These are phyloP conservation scores for Dispira simplex DNA, from an alignment of 192 early-diverging fungal genomes.

Conservation along the genomic window DNA sequence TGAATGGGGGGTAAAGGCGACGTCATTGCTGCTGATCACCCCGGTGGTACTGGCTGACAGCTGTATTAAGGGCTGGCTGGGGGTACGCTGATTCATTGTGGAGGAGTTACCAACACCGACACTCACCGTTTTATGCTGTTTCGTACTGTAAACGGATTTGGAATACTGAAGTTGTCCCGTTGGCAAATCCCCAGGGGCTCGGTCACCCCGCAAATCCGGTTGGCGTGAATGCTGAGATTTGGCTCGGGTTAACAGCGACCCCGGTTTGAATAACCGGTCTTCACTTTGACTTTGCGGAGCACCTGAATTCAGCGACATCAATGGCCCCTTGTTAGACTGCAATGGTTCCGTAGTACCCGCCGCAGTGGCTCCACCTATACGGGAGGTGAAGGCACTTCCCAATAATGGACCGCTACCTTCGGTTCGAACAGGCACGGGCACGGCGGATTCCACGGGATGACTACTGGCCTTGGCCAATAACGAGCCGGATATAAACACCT, in stretches of 20 bases:
- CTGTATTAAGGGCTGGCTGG: too few relatives aligned
- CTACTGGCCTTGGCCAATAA: not conserved
- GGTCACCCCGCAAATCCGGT: not conserved
- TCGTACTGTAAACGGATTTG: too few relatives aligned
- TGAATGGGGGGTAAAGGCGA: slow-evolving; percentile 6
- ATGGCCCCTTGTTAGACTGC: not conserved
- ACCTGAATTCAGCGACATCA: not conserved
- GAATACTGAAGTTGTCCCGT: not conserved
- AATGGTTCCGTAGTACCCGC: too few relatives aligned
- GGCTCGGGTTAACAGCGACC: slow-evolving; percentile 11
- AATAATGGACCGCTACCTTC: not conserved
- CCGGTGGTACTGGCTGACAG: not conserved
- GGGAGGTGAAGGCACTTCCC: not conserved
- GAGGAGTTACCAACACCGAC: not conserved
- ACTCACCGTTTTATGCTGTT: not conserved
- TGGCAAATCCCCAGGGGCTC: not conserved
- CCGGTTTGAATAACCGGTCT: slow-evolving; percentile 6
- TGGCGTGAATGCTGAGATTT: slow-evolving; percentile 1
- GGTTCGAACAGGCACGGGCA: not conserved
- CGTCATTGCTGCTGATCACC: not conserved
- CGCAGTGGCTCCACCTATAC: not conserved
- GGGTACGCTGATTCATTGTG: not conserved
- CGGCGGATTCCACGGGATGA: not conserved
- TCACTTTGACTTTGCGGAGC: not conserved
- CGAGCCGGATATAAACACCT: slow-evolving; percentile 1